A percentile compares a stretch with the other conserved stretches of the same genome.
phyloP scores from a whole-genome alignment of 2,329 filamentous ascomycete species.

The Lecanicillium sp. region DNA sequence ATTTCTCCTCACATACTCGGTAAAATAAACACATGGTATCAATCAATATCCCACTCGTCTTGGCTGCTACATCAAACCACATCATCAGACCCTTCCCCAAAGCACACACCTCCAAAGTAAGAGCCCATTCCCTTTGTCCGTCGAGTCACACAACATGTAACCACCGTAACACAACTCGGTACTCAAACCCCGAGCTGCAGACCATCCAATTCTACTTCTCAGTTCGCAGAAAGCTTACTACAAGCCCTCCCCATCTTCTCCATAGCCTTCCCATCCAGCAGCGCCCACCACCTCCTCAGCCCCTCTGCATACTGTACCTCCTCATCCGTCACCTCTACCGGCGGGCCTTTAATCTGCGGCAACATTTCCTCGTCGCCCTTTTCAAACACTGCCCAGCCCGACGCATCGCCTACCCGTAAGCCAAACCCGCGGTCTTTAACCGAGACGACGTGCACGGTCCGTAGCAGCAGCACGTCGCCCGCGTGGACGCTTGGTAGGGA shows the following conservation, averaged over 20 bases:
- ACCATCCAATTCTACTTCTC: not conserved
- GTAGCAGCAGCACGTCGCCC: conserved; percentile 52
- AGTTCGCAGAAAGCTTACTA: not conserved
- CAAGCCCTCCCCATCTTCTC: conserved; percentile 41
- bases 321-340: conserved; percentile 43
- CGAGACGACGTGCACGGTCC: conserved; percentile 45
- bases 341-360: conserved; percentile 50
- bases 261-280: conserved; percentile 37
- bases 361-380: conserved; percentile 27
- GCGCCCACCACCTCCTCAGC: conserved; percentile 40
- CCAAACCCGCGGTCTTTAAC: conserved; percentile 48
- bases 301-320: conserved; percentile 41
- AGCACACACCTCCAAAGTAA: no score
- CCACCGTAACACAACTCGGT: no score
- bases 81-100: no score
- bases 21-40: no score
- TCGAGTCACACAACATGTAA: no score
- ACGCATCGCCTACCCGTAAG: conserved; percentile 43
- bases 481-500: conserved; percentile 44
- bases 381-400: conserved; percentile 56
- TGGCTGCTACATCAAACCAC: not conserved
- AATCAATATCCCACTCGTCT: not conserved
- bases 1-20: not conserved
- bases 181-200: no score
- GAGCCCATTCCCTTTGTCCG: no score